phyloP scores from a whole-genome alignment of 305 asterid genomes.

The Fraxinus xanthoxyloides region DNA sequence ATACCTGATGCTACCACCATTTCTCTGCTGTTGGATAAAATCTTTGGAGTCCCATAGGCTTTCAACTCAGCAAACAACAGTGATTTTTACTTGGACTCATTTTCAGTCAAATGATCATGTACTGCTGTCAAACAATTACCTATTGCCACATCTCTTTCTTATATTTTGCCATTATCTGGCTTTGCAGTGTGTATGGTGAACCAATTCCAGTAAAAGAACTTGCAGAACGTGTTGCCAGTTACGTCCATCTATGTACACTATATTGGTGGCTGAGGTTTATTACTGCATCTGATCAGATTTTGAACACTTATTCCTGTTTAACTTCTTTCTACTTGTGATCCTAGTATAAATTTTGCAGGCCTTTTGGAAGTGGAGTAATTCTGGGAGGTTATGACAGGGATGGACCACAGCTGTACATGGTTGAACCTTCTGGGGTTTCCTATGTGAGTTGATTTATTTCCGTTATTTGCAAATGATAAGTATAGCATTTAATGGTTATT shows the following conservation, averaged over 20 bases:
- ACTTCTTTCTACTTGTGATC: constrained; percentile 15
- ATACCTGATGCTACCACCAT: not conserved
- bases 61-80: not conserved
- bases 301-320: not conserved
- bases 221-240: constrained; percentile 92
- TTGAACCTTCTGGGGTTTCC: constrained; percentile 91
- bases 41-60: not conserved
- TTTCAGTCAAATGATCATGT: not conserved
- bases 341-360: constrained; percentile 47
- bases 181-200: constrained; percentile 79
- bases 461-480: not conserved
- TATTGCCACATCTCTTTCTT: constrained; percentile 8
- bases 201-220: constrained; percentile 91
- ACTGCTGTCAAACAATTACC: not conserved
- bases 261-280: constrained; percentile 99
- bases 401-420: constrained; percentile 91
- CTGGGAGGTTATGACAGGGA: constrained; percentile 97
- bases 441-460: constrained; percentile 50
- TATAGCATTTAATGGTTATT: constrained; percentile 2
- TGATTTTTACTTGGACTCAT: not conserved
- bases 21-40: not conserved
- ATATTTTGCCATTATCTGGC: not conserved
- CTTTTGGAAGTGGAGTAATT: constrained; percentile 94
- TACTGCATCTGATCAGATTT: not conserved
- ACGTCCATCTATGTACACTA: constrained; percentile 91